Evolutionary conservation across 1,139 yeast species (phyloP), one percentile per base, ranked within the genome.

Genomic region (Diutina sp.): DNA sequence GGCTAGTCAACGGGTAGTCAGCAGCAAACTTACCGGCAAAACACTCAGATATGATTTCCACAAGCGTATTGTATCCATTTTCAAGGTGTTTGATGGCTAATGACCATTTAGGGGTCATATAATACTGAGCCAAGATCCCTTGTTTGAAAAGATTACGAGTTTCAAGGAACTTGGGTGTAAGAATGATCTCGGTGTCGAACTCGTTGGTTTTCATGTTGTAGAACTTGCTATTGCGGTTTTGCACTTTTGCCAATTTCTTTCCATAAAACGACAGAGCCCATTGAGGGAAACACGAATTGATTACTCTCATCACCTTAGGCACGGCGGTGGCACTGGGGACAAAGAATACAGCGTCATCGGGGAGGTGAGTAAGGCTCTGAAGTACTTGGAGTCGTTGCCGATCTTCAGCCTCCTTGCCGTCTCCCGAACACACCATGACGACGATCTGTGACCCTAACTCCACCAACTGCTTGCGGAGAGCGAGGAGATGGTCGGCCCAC

Each of bases 121-220:
- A 65, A 53, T 71, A 69, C 60, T 75, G 76, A 46, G 63, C 59
- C 9, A 76, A 67, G 21, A 74, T 62, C 1, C 71, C 75, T 56
- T 68, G 76, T 58, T 76, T 76, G 45, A 75, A 67, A 54, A 70
- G 59, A 60, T 74, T 76, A 53, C 80, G 63, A 0, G 76, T 69
- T 57, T 74, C 80, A 18, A 76, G 65, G 54, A 72, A 72, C 57
- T 66, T 66, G 0, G 80, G 80, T 0, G 74, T 65, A 30, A 76
- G 60, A 55, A 66, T 69, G 4, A 76, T 63, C 4, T 63, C 62
- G 0, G 78, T 73, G 46, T 69, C 70, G 3, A 69, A 60, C 14
- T 57, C 60, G 11, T 59, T 57, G 12, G 60, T 51, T 2, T 68
- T 61, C 3, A 67, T 64, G 0, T 73, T 61, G 61, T 76, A 76